Percentiles rank a stretch among this genome's conserved stretches.
Evolutionary conservation across 306 rosid species (phyloP).

Genomic region (Quillaja saponaria): DNA sequence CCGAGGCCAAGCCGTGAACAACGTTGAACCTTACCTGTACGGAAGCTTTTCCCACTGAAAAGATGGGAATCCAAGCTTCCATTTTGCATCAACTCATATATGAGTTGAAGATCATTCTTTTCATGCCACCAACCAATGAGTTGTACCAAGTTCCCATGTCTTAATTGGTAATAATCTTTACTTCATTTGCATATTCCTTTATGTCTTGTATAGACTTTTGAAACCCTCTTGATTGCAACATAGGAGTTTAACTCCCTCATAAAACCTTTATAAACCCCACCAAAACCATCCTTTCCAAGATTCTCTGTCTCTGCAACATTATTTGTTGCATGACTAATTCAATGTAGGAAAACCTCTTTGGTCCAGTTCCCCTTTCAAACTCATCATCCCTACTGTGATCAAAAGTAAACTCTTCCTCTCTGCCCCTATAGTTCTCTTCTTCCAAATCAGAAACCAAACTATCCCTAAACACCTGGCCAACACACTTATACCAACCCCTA

Average conservation of each 20-base stretch:
- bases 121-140: constrained; percentile 51
- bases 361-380: constrained; percentile 34
- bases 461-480: neutral
- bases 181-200: constrained; percentile 43
- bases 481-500: constrained; percentile 11
- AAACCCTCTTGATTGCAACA: constrained; percentile 47
- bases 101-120: constrained; percentile 33
- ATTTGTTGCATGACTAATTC: constrained; percentile 38
- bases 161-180: constrained; percentile 36
- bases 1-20: constrained; percentile 37
- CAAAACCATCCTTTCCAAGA: constrained; percentile 55
- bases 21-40: constrained; percentile 36
- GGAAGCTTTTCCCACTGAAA: constrained; percentile 9
- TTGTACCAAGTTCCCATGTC: constrained; percentile 43
- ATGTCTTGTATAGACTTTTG: constrained; percentile 39
- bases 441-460: neutral
- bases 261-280: constrained; percentile 45
- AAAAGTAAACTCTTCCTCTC: constrained; percentile 10
- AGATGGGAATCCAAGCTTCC: constrained; percentile 49
- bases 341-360: constrained; percentile 27
- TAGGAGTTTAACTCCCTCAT: constrained; percentile 20
- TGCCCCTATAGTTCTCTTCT: constrained; percentile 21
- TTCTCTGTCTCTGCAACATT: constrained; percentile 35
- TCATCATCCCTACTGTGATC: constrained; percentile 31
- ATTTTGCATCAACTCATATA: constrained; percentile 47